Evolutionary conservation across 495 filamentous ascomycete genomes (phyloP).

Genomic region (Podospora pseudopauciseta): DNA sequence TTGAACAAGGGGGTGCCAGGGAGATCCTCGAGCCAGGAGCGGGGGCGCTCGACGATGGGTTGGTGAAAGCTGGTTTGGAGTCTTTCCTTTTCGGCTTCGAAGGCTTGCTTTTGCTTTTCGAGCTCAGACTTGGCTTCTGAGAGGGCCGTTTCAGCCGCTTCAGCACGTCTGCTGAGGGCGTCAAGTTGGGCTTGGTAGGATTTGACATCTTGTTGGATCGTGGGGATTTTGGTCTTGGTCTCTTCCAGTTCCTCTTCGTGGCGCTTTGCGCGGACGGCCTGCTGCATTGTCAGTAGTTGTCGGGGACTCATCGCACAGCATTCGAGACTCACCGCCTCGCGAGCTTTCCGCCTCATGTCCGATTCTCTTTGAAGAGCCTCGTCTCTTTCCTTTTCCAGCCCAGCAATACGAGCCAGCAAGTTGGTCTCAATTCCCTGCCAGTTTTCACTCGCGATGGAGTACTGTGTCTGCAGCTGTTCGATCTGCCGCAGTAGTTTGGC

Average conservation of each 20-base stretch:
- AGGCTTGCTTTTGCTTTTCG: slow-evolving; percentile 53
- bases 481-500: slow-evolving; percentile 89
- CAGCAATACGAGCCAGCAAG: slow-evolving; percentile 65
- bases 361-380: slow-evolving; percentile 77
- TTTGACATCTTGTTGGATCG: slow-evolving; percentile 51
- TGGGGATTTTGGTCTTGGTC: slow-evolving; percentile 59
- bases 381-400: slow-evolving; percentile 84
- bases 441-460: slow-evolving; percentile 89
- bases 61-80: slow-evolving; percentile 59
- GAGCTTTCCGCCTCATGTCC: slow-evolving; percentile 78
- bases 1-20: slow-evolving; percentile 36
- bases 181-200: slow-evolving; percentile 63
- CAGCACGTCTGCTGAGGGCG: slow-evolving; percentile 57
- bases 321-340: slow-evolving; percentile 65
- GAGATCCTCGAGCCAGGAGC: slow-evolving; percentile 66
- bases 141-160: slow-evolving; percentile 62
- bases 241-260: slow-evolving; percentile 81
- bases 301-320: slow-evolving; percentile 9
- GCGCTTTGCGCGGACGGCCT: slow-evolving; percentile 72
- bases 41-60: slow-evolving; percentile 64
- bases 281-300: slow-evolving; percentile 21
- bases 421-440: slow-evolving; percentile 95
- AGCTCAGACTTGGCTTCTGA: slow-evolving; percentile 45
- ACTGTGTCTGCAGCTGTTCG: slow-evolving; percentile 93
- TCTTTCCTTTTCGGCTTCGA: slow-evolving; percentile 66